Percentiles rank a stretch among this genome's conserved stretches.
phyloP scores from a whole-genome alignment of 164 flowering plant species.

The Chimonanthus praecox region DNA sequence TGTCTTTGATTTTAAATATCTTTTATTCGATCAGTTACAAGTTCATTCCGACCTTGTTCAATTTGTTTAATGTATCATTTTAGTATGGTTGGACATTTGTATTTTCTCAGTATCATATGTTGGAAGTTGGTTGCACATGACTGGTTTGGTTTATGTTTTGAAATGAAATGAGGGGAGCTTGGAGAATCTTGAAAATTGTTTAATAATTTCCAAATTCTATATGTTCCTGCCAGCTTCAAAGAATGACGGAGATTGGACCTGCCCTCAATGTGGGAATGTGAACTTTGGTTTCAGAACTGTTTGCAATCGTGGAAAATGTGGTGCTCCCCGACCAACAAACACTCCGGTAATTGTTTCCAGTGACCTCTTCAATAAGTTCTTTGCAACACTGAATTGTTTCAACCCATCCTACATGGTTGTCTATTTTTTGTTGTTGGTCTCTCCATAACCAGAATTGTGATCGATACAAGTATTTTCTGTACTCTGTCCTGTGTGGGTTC shows the following conservation, averaged over 20 bases:
- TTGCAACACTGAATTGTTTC: too few relatives aligned
- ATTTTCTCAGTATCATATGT: too few relatives aligned
- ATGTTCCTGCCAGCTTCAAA: conserved; percentile 28
- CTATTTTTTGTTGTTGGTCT: not conserved
- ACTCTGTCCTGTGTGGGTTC: not conserved
- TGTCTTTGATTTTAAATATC: too few relatives aligned
- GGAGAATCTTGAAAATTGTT: too few relatives aligned
- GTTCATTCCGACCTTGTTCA: too few relatives aligned
- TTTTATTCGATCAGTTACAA: too few relatives aligned
- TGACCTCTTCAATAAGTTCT: too few relatives aligned
- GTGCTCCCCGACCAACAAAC: conserved; percentile 32
- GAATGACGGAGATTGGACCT: conserved; percentile 45
- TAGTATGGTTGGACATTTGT: too few relatives aligned
- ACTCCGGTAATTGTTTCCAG: conserved; percentile 19
- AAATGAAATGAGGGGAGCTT: not conserved
- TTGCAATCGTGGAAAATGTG: conserved; percentile 45
- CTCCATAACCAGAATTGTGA: not conserved
- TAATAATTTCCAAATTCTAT: conserved; percentile 5
- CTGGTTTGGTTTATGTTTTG: not conserved
- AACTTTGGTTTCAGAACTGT: conserved; percentile 44
- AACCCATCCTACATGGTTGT: not conserved
- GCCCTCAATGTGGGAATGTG: conserved; percentile 40
- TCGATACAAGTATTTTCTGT: not conserved
- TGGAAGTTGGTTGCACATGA: not conserved
- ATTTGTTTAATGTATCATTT: too few relatives aligned